phyloP scores from a whole-genome alignment of 2,329 filamentous ascomycete genomes.

The Lachnellula occidentalis region DNA sequence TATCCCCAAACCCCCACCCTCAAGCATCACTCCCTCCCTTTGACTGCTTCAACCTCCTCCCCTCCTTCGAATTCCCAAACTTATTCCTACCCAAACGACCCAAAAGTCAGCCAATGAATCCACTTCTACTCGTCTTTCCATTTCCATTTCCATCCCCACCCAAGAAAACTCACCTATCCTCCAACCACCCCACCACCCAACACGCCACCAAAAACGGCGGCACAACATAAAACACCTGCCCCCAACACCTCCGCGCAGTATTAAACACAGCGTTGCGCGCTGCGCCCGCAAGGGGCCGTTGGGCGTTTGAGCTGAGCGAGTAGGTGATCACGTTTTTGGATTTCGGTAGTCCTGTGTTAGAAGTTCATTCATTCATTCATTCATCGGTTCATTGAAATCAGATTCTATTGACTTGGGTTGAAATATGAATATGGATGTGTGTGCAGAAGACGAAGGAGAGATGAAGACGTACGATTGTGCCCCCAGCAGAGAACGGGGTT shows the following conservation, averaged over 20 bases:
- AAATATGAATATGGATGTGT: not conserved
- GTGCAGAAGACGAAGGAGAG: not conserved
- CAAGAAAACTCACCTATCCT: constrained; percentile 63
- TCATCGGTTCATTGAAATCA: too few species aligned
- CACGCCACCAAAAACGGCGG: constrained; percentile 74
- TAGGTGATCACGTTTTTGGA: constrained; percentile 63
- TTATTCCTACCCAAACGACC: constrained; percentile 52
- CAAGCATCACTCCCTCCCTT: not conserved
- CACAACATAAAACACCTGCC: constrained; percentile 83
- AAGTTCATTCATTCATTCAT: too few species aligned
- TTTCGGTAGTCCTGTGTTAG: constrained; percentile 10
- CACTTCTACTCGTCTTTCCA: too few species aligned
- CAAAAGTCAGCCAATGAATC: not conserved
- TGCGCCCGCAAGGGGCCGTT: constrained; percentile 74
- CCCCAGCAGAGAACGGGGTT: constrained; percentile 1
- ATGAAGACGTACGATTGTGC: not conserved
- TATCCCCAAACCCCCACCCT: not conserved
- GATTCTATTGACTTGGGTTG: not conserved
- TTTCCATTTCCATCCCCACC: too few species aligned
- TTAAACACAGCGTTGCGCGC: constrained; percentile 84
- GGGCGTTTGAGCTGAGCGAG: constrained; percentile 75
- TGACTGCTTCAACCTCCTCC: constrained; percentile 2
- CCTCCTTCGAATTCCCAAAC: constrained; percentile 67
- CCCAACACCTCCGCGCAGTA: constrained; percentile 74
- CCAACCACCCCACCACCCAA: constrained; percentile 80